Evolutionary conservation across 2,329 filamentous ascomycete species (phyloP).

Genomic region (Stemphylium beticola): DNA sequence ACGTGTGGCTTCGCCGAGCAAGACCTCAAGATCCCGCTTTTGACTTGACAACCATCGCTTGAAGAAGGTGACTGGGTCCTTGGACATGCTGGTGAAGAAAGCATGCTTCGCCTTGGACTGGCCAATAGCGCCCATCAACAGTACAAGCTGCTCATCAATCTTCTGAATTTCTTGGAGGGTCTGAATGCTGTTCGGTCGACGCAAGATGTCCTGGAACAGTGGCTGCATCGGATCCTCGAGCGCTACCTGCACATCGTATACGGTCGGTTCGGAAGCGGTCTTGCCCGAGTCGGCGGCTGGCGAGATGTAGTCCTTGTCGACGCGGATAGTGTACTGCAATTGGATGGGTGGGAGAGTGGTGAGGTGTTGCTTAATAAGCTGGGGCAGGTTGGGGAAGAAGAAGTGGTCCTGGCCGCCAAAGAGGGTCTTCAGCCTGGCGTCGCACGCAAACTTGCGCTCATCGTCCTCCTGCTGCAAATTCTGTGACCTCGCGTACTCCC

Average conservation of each 20-base stretch:
- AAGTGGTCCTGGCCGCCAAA: slow-evolving; percentile 73
- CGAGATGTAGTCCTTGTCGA: slow-evolving; percentile 67
- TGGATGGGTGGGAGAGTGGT: slow-evolving; percentile 79
- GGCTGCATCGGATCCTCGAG: slow-evolving; percentile 84
- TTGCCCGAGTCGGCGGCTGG: slow-evolving; percentile 72
- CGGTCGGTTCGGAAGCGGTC: slow-evolving; percentile 71
- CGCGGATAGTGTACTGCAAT: slow-evolving; percentile 89
- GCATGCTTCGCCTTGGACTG: slow-evolving; percentile 89
- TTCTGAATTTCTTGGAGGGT: slow-evolving; percentile 77
- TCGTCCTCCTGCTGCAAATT: slow-evolving; percentile 93
- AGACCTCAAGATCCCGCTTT: slow-evolving; percentile 85
- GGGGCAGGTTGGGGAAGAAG: slow-evolving; percentile 83
- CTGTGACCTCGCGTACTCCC: slow-evolving; percentile 90
- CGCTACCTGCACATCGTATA: slow-evolving; percentile 88
- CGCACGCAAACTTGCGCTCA: slow-evolving; percentile 89
- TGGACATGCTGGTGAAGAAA: slow-evolving; percentile 79
- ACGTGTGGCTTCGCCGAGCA: slow-evolving; percentile 79
- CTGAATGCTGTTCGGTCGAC: slow-evolving; percentile 56
- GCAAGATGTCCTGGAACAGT: slow-evolving; percentile 59
- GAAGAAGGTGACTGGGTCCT: slow-evolving; percentile 84
- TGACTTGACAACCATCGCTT: slow-evolving; percentile 89
- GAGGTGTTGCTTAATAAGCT: slow-evolving; percentile 80
- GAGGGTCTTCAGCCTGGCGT: slow-evolving; percentile 80
- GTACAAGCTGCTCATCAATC: slow-evolving; percentile 84
- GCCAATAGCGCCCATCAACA: slow-evolving; percentile 80